These are phyloP conservation scores for Orbilia quercus DNA, from an alignment of 2,329 filamentous ascomycete species.

Conservation along the genomic window DNA sequence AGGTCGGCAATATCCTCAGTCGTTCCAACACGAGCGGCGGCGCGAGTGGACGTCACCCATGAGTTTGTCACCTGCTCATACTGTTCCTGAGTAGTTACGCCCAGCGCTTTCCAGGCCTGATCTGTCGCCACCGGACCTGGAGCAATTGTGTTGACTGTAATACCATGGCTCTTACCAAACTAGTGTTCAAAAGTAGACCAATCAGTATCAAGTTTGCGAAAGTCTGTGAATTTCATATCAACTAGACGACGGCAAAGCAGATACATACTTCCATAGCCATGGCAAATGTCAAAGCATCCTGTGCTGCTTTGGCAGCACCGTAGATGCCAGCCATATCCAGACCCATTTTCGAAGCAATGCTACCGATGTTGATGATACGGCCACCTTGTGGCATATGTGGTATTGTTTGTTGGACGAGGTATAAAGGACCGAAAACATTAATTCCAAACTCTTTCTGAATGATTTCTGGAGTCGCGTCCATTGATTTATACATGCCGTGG, in stretches of 20 bases:
- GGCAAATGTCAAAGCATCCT: constrained; percentile 62
- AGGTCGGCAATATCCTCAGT: constrained; percentile 65
- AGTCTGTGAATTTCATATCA: constrained; percentile 4
- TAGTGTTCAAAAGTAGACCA: constrained; percentile 46
- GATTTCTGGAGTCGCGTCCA: constrained; percentile 59
- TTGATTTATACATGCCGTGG: constrained; percentile 56
- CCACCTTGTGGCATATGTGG: constrained; percentile 63
- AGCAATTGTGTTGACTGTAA: constrained; percentile 65
- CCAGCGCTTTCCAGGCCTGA: constrained; percentile 47
- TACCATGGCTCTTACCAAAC: constrained; percentile 63
- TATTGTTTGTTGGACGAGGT: constrained; percentile 62
- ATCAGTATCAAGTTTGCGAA: constrained; percentile 8
- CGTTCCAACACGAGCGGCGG: constrained; percentile 62
- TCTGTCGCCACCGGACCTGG: constrained; percentile 65
- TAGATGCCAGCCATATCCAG: constrained; percentile 58
- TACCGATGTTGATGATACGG: constrained; percentile 62
- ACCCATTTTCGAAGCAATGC: constrained; percentile 59
- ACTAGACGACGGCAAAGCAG: not conserved
- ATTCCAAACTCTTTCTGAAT: constrained; percentile 61
- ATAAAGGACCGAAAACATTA: constrained; percentile 63
- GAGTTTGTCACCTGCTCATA: constrained; percentile 57
- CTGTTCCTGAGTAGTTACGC: not conserved
- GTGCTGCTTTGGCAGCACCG: constrained; percentile 62
- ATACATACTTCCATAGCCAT: constrained; percentile 62
- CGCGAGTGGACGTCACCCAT: constrained; percentile 60